phyloP scores from a whole-genome alignment of 306 rosid species.

The Nissolia schottii region DNA sequence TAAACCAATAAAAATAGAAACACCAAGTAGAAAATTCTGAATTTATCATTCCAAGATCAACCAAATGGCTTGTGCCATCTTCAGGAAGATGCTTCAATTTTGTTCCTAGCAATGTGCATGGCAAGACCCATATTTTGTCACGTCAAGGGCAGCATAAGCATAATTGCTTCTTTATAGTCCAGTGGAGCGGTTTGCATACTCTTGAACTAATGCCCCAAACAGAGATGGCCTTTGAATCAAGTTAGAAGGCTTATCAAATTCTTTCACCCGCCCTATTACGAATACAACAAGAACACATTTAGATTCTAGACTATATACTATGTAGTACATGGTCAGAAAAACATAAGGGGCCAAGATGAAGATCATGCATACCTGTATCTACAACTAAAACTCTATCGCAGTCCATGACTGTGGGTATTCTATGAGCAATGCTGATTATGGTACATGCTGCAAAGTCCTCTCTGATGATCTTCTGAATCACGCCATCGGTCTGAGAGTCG shows the following conservation, averaged over 20 bases:
- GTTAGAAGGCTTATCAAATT: constrained; percentile 59
- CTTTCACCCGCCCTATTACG: constrained; percentile 53
- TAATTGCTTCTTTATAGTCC: constrained; percentile 37
- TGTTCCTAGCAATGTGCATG: background rate
- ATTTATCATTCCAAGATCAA: background rate
- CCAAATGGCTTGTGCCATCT: background rate
- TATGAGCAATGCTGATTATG: constrained; percentile 82
- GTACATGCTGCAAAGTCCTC: constrained; percentile 72
- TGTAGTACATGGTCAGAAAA: background rate
- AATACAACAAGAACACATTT: background rate
- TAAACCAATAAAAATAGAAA: no score
- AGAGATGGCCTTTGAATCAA: constrained; percentile 59
- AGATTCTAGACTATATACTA: background rate
- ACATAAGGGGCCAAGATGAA: background rate
- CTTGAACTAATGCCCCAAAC: constrained; percentile 73
- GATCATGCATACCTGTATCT: constrained; percentile 52
- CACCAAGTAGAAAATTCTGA: no score
- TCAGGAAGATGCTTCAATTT: background rate
- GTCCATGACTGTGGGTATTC: constrained; percentile 88
- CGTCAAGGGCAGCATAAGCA: background rate
- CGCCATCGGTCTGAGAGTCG: constrained; percentile 73
- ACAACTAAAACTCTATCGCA: constrained; percentile 63
- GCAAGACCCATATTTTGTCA: background rate
- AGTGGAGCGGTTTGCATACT: constrained; percentile 64
- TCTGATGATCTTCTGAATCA: constrained; percentile 64